Evolutionary conservation across 106 monocot species (phyloP).

Genomic region (Hemerocallis citrina): DNA sequence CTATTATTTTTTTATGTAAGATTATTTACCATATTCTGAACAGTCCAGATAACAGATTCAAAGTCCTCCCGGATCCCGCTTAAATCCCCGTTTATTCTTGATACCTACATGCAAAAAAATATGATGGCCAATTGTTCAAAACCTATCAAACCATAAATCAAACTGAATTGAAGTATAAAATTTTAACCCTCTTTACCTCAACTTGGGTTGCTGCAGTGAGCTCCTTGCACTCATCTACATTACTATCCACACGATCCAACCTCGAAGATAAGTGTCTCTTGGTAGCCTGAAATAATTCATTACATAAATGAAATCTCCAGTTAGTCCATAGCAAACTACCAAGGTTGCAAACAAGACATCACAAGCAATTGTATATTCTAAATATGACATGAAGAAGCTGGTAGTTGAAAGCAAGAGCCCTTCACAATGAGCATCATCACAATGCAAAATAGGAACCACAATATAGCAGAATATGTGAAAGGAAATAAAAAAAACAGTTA

Average conservation of each 20-base stretch:
- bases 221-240: constrained; percentile 46
- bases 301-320: too few relatives aligned
- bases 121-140: neutral
- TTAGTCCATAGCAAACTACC: too few relatives aligned
- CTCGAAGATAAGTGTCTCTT: constrained; percentile 53
- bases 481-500: too few relatives aligned
- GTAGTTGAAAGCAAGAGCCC: neutral
- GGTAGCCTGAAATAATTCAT: constrained; percentile 42
- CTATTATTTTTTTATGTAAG: neutral
- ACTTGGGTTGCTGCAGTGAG: constrained; percentile 39
- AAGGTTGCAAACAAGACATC: too few relatives aligned
- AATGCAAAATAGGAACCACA: too few relatives aligned
- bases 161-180: neutral
- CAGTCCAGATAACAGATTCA: constrained; percentile 46
- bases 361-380: neutral
- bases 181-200: constrained; percentile 21
- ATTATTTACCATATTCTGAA: constrained; percentile 46
- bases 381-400: neutral
- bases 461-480: too few relatives aligned
- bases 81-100: constrained; percentile 34
- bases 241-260: constrained; percentile 52
- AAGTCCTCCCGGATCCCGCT: constrained; percentile 42
- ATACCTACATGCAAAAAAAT: constrained; percentile 28
- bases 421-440: too few relatives aligned
- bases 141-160: neutral